phyloP scores from a whole-genome alignment of 1,284 basidiomycete species.

The Tylopilus sp. region DNA sequence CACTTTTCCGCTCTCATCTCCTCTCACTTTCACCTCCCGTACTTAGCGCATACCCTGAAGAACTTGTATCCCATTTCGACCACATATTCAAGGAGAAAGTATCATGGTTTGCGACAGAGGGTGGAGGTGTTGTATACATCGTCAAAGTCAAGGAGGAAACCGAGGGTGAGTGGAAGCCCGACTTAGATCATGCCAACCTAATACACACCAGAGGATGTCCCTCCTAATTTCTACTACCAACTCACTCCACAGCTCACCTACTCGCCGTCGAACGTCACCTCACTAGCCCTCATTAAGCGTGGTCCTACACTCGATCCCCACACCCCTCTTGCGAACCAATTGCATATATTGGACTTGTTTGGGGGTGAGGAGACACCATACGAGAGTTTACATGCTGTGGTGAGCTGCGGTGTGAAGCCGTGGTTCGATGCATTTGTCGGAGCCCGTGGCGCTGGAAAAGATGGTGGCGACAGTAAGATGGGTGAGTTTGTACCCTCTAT shows the following conservation, averaged over 20 bases:
- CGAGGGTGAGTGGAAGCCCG: conserved; percentile 61
- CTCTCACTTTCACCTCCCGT: conserved; percentile 79
- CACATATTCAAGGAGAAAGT: conserved; percentile 81
- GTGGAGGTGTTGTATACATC: conserved; percentile 79
- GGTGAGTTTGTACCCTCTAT: conserved; percentile 56
- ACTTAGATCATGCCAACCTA: conserved; percentile 20
- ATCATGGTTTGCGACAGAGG: conserved; percentile 78
- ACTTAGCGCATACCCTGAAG: conserved; percentile 70
- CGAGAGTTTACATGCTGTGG: conserved; percentile 95
- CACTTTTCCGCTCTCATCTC: conserved; percentile 75
- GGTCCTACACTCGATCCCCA: conserved; percentile 85
- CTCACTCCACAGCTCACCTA: conserved; percentile 84
- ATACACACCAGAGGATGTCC: conserved; percentile 63
- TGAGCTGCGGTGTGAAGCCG: conserved; percentile 96
- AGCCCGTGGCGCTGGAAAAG: conserved; percentile 78
- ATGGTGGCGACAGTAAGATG: conserved; percentile 87
- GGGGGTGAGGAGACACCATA: conserved; percentile 94
- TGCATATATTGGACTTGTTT: conserved; percentile 94
- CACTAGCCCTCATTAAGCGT: conserved; percentile 96
- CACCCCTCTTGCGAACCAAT: conserved; percentile 84
- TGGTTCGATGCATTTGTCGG: conserved; percentile 99
- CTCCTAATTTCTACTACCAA: conserved; percentile 73
- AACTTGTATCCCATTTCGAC: conserved; percentile 78
- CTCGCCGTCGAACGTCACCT: conserved; percentile 84
- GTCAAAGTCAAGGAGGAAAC: conserved; percentile 79